A percentile compares a stretch with the other conserved stretches of the same genome.
These are phyloP conservation scores for Coemansia sp. DNA, from an alignment of 192 early-diverging fungal species.

Conservation along the genomic window DNA sequence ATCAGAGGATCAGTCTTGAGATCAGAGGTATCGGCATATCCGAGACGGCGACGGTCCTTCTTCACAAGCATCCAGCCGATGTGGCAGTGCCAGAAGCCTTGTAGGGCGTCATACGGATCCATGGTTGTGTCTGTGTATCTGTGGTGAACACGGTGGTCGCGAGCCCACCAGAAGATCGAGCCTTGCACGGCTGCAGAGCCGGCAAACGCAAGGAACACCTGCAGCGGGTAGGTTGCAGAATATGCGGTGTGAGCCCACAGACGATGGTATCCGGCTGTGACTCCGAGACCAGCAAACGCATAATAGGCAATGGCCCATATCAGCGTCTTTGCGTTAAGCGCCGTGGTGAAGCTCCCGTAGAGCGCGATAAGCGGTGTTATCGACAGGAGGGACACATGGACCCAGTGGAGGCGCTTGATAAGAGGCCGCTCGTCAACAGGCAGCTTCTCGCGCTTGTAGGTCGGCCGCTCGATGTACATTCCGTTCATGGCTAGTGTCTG, in stretches of 20 bases:
- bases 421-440: slow-evolving; percentile 47
- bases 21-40: slow-evolving; percentile 81
- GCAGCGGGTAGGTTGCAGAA: slow-evolving; percentile 61
- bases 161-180: slow-evolving; percentile 83
- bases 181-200: slow-evolving; percentile 78
- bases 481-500: slow-evolving; percentile 17
- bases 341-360: slow-evolving; percentile 75
- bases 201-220: slow-evolving; percentile 62
- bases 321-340: slow-evolving; percentile 67
- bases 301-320: slow-evolving; percentile 51
- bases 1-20: slow-evolving; percentile 72
- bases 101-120: slow-evolving; percentile 80
- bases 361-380: slow-evolving; percentile 76
- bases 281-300: slow-evolving; percentile 38
- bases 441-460: slow-evolving; percentile 46
- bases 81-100: slow-evolving; percentile 81
- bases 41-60: slow-evolving; percentile 70
- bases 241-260: slow-evolving; percentile 82
- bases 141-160: slow-evolving; percentile 86
- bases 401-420: slow-evolving; percentile 64
- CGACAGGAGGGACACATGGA: slow-evolving; percentile 63
- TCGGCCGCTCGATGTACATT: slow-evolving; percentile 49
- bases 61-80: slow-evolving; percentile 86
- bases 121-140: slow-evolving; percentile 82
- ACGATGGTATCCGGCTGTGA: slow-evolving; percentile 77